phyloP scores from a whole-genome alignment of 73 alveolate genomes.

The Stentor coeruleus region DNA sequence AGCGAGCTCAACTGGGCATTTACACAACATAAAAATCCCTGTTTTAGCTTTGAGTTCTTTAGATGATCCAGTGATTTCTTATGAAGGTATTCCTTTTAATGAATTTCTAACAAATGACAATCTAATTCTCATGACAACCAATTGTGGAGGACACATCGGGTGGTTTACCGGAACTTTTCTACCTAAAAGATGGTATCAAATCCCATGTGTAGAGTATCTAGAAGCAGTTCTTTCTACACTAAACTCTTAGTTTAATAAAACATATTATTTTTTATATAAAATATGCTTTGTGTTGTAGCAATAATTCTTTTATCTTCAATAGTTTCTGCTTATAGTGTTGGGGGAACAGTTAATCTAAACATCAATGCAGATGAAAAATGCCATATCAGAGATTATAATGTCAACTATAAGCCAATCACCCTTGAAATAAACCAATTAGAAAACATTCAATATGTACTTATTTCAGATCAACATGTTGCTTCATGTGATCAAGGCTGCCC shows the following conservation, averaged over 20 bases:
- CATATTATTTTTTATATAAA: no score
- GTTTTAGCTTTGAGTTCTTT: not conserved
- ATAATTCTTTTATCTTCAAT: no score
- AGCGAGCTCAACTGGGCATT: not conserved
- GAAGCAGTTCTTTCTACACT: constrained; percentile 12
- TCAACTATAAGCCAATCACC: not conserved
- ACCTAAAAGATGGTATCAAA: not conserved
- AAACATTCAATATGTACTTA: not conserved
- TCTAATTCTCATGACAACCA: not conserved
- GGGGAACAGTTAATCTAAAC: not conserved
- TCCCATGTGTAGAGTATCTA: not conserved
- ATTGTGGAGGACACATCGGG: constrained; percentile 14
- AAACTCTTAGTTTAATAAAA: no score
- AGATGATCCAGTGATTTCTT: constrained; percentile 11
- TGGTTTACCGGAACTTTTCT: constrained; percentile 18
- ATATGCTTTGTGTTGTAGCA: no score
- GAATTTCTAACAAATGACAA: not conserved
- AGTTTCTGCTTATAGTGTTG: not conserved
- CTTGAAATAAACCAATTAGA: not conserved
- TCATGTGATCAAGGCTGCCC: not conserved
- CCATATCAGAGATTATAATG: not conserved
- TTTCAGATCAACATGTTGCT: not conserved
- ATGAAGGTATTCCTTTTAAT: not conserved
- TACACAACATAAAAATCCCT: constrained; percentile 2
- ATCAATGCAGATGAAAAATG: not conserved